These are phyloP conservation scores for Coniochaeta sp. DNA, from an alignment of 2,329 filamentous ascomycete species.

Conservation along the genomic window DNA sequence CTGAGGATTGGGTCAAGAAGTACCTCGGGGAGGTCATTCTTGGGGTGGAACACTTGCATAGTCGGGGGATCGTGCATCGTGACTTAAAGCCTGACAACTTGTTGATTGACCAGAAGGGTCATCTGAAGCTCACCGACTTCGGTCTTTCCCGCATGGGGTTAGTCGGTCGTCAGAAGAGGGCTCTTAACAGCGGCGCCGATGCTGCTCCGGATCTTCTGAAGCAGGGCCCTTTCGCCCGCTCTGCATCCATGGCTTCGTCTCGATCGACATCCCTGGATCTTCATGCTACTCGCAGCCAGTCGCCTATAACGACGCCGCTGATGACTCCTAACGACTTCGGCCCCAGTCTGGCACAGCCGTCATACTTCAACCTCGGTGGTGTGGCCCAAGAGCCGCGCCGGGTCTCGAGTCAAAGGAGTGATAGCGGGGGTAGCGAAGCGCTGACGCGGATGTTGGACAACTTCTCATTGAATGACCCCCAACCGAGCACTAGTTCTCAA, in stretches of 20 bases:
- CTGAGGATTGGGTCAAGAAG: conserved; percentile 97
- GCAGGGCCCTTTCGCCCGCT: conserved; percentile 81
- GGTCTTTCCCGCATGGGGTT: conserved; percentile 95
- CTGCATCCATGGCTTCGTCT: conserved; percentile 80
- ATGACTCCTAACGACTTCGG: conserved; percentile 70
- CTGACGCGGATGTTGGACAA: conserved; percentile 75
- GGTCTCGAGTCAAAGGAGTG: conserved; percentile 77
- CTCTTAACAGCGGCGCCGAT: conserved; percentile 71
- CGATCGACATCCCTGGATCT: conserved; percentile 91
- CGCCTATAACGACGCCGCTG: conserved; percentile 76
- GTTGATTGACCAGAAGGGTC: conserved; percentile 92
- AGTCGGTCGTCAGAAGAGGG: conserved; percentile 91
- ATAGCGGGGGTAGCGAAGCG: conserved; percentile 85
- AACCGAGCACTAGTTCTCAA: conserved; percentile 29
- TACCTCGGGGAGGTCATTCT: conserved; percentile 94
- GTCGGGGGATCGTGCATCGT: conserved; percentile 89
- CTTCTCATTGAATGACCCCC: conserved; percentile 64
- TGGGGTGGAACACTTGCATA: conserved; percentile 94
- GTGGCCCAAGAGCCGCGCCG: conserved; percentile 52
- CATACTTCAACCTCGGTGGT: conserved; percentile 73
- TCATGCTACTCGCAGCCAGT: conserved; percentile 58
- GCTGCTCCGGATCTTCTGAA: conserved; percentile 89
- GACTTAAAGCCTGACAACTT: conserved; percentile 97
- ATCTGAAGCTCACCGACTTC: conserved; percentile 96
- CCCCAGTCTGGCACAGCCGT: conserved; percentile 69